phyloP scores from a whole-genome alignment of 1,139 yeast species.

The Suhomyces yuchorum region DNA sequence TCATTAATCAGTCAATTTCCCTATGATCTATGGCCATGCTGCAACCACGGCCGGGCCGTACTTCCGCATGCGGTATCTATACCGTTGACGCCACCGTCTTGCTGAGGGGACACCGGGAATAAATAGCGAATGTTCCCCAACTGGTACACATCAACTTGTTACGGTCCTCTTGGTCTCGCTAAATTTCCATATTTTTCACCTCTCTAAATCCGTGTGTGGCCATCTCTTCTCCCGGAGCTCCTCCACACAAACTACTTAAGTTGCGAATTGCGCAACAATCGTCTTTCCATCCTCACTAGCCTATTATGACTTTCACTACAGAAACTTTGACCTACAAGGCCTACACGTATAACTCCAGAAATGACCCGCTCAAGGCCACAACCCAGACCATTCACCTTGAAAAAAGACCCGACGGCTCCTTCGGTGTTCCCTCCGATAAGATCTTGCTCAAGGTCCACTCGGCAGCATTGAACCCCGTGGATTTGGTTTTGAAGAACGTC shows the following conservation, averaged over 20 bases:
- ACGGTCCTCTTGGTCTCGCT: too few relatives aligned
- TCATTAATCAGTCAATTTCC: too few relatives aligned
- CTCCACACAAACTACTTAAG: neutral
- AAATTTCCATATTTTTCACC: too few relatives aligned
- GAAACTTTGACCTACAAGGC: constrained; percentile 23
- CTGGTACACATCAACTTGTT: too few relatives aligned
- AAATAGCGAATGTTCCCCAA: too few relatives aligned
- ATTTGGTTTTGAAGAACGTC: constrained; percentile 47
- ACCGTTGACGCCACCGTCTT: too few relatives aligned
- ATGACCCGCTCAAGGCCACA: constrained; percentile 17
- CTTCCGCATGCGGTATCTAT: too few relatives aligned
- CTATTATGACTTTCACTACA: constrained; percentile 20
- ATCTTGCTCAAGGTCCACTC: constrained; percentile 60
- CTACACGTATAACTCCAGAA: constrained; percentile 19
- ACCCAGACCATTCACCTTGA: constrained; percentile 24
- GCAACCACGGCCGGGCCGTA: too few relatives aligned
- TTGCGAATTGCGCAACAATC: neutral
- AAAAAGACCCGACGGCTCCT: constrained; percentile 35
- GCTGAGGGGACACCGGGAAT: too few relatives aligned
- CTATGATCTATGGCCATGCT: too few relatives aligned
- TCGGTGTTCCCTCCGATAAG: constrained; percentile 42
- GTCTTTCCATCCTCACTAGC: constrained; percentile 3
- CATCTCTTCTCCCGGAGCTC: neutral
- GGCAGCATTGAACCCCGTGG: constrained; percentile 71
- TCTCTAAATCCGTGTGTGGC: too few relatives aligned